Conservation (phyloP, 1,284 basidiomycete genomes). For the Peniophora sp. region DNA sequence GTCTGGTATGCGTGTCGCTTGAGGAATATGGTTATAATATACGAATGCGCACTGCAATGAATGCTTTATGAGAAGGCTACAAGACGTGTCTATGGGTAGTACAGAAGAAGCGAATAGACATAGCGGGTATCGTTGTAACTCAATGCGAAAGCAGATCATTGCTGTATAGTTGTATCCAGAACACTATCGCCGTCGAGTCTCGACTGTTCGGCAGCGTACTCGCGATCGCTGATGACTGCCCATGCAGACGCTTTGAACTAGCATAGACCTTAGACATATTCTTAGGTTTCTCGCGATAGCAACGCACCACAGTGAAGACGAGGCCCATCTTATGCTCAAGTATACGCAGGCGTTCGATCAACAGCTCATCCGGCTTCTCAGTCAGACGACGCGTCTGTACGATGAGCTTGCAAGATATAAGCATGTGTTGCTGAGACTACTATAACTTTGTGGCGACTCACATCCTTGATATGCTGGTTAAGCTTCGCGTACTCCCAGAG, state of each 20-base stretch:
- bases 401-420: conserved; percentile 35
- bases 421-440: neutral
- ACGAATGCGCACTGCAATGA: neutral
- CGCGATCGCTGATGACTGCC: conserved; percentile 87
- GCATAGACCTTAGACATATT: conserved; percentile 1
- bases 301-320: conserved; percentile 74
- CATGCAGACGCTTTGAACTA: conserved; percentile 95
- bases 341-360: conserved; percentile 74
- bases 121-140: neutral
- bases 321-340: conserved; percentile 95
- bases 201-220: conserved; percentile 37
- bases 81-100: neutral
- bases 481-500: conserved; percentile 56
- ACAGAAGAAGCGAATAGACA: too few relatives aligned
- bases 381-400: conserved; percentile 50
- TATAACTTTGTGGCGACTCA: conserved; percentile 19
- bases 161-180: conserved; percentile 23
- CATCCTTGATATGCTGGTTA: conserved; percentile 46
- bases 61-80: neutral
- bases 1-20: conserved; percentile 37
- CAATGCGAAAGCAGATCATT: neutral
- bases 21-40: neutral
- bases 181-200: conserved; percentile 22
- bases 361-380: conserved; percentile 64
- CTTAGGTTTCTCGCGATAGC: neutral